A percentile compares a stretch with the other conserved stretches of the same genome.
Evolutionary conservation across 371 early-diverging fungal genomes (phyloP).

Genomic region (Entomophthora muscae): DNA sequence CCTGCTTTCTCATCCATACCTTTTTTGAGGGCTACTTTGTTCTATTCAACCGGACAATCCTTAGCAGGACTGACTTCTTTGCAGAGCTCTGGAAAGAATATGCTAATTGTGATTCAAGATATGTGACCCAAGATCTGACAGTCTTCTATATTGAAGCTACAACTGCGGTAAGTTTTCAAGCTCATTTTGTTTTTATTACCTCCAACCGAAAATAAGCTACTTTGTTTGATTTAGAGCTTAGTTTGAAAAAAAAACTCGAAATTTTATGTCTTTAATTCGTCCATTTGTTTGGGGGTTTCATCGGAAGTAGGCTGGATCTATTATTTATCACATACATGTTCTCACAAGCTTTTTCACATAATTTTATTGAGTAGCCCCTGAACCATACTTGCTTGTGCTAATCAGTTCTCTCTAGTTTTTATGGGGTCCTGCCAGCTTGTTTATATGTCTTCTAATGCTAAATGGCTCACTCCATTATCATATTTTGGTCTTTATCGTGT

Average conservation of each 20-base stretch:
- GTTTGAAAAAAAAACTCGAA: background rate
- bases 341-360: background rate
- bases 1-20: slow-evolving; percentile 59
- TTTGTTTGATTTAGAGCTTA: background rate
- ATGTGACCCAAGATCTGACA: slow-evolving; percentile 56
- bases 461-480: background rate
- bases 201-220: background rate
- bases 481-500: background rate
- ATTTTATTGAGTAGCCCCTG: too few species aligned
- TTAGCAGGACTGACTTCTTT: slow-evolving; percentile 35
- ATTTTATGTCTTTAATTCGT: background rate
- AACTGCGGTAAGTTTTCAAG: slow-evolving; percentile 42
- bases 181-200: background rate
- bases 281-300: background rate
- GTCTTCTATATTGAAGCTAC: slow-evolving; percentile 65
- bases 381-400: too few species aligned
- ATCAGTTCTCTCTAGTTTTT: slow-evolving; percentile 8
- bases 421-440: background rate
- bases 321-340: background rate
- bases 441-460: background rate
- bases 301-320: background rate
- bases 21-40: slow-evolving; percentile 80
- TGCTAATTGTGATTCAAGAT: slow-evolving; percentile 67
- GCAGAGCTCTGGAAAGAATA: slow-evolving; percentile 88
- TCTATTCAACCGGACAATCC: slow-evolving; percentile 31